Conservation (phyloP, 441 rosid species). For the Mallotus repandus region DNA sequence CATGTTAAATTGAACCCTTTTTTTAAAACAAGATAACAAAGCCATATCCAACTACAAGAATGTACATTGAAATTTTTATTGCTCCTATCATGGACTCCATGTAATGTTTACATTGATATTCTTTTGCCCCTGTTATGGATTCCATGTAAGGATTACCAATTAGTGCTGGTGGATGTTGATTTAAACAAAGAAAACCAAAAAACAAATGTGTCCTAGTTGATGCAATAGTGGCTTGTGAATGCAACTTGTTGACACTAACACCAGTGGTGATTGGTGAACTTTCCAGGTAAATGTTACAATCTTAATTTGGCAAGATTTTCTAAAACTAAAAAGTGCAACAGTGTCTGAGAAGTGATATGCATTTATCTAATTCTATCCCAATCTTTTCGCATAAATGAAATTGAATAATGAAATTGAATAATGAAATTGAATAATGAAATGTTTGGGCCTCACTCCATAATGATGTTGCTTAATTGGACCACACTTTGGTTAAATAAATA, state of each 20-base stretch:
- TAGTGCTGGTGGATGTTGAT: too few relatives aligned
- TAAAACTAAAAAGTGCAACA: neutral
- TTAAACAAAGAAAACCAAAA: too few relatives aligned
- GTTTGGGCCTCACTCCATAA: constrained; percentile 21
- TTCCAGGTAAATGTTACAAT: neutral
- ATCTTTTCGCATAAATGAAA: neutral
- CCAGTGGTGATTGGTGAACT: neutral
- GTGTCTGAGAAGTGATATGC: constrained; percentile 14
- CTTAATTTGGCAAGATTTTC: constrained; percentile 3
- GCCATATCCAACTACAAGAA: too few relatives aligned
- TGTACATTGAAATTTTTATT: neutral
- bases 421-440: constrained; percentile 1
- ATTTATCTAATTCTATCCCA: neutral
- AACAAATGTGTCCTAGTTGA: neutral
- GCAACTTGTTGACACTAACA: neutral
- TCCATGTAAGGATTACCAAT: neutral
- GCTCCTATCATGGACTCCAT: neutral
- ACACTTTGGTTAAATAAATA: constrained; percentile 16
- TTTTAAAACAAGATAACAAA: too few relatives aligned
- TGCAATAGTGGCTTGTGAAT: neutral
- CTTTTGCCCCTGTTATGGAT: neutral
- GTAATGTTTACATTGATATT: too few relatives aligned
- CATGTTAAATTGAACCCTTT: too few relatives aligned
- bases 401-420: constrained; percentile 4
- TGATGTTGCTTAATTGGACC: constrained; percentile 27